phyloP scores from a whole-genome alignment of 331 rosid species.

The Quercus tomentella region DNA sequence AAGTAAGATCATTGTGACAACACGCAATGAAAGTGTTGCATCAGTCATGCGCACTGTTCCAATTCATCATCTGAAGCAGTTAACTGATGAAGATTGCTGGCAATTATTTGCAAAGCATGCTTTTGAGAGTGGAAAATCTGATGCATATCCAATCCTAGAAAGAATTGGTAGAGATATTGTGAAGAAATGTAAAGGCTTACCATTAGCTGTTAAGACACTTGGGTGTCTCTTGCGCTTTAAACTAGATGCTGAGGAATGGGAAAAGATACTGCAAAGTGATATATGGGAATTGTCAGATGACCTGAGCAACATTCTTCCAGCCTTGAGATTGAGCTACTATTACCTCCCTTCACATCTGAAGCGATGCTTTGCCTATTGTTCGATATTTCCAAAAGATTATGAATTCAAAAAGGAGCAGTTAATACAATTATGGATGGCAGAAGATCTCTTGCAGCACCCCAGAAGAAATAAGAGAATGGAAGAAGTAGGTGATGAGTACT shows the following conservation, averaged over 20 bases:
- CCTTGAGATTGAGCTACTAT: constrained; percentile 6
- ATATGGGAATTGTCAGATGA: constrained; percentile 16
- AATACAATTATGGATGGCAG: constrained; percentile 5
- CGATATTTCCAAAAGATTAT: constrained; percentile 2
- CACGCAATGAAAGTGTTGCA: background rate
- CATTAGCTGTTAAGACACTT: constrained; percentile 19
- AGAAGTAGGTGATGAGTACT: constrained; percentile 1
- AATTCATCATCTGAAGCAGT: background rate
- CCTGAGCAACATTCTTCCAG: constrained; percentile 16
- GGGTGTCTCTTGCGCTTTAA: constrained; percentile 16
- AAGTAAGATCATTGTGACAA: constrained; percentile 8
- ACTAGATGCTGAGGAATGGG: constrained; percentile 4
- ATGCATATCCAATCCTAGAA: background rate
- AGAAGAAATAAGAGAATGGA: background rate
- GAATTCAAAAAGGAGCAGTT: background rate
- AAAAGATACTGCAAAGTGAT: constrained; percentile 1
- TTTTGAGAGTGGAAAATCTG: background rate
- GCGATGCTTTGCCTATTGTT: constrained; percentile 13
- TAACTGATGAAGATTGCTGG: constrained; percentile 14
- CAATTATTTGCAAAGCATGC: constrained; percentile 17
- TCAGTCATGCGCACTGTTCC: constrained; percentile 3
- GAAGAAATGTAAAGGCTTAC: constrained; percentile 13
- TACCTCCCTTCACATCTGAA: constrained; percentile 1
- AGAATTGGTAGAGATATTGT: constrained; percentile 11
- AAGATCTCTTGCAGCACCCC: background rate